phyloP scores from a whole-genome alignment of 371 early-diverging fungal genomes.

The Mucor circinelloides region DNA sequence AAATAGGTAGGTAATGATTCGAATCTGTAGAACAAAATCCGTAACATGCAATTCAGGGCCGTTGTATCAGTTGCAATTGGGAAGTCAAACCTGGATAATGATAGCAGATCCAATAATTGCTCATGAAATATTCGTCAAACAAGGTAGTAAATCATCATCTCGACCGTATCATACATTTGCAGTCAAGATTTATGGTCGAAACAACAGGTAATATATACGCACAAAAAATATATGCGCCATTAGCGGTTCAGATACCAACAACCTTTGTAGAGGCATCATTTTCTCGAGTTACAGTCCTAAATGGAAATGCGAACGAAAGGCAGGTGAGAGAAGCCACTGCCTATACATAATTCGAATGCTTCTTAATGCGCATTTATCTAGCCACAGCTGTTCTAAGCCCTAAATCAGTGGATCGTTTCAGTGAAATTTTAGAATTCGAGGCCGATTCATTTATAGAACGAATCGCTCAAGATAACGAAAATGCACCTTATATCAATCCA shows the following conservation, averaged over 20 bases:
- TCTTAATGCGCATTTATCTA: not conserved
- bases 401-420: conserved; percentile 4
- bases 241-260: not conserved
- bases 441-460: not conserved
- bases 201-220: conserved; percentile 12
- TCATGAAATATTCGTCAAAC: conserved; percentile 15
- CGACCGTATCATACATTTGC: conserved; percentile 10
- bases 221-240: not conserved
- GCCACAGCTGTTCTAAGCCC: conserved; percentile 9
- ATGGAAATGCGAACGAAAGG: not conserved
- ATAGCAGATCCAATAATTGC: conserved; percentile 20
- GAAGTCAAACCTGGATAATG: conserved; percentile 17
- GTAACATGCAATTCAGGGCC: conserved; percentile 9
- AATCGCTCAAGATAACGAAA: not conserved
- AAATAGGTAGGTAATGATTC: not conserved
- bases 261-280: conserved; percentile 1
- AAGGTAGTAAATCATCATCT: conserved; percentile 11
- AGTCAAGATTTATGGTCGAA: conserved; percentile 11
- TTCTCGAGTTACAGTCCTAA: not conserved
- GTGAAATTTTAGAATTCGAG: not conserved
- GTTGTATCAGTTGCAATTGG: conserved; percentile 17
- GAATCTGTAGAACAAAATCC: no score
- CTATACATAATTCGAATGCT: not conserved
- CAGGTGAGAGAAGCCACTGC: not conserved
- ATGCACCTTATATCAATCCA: not conserved